Base-by-base conservation (phyloP, 192 early-diverging fungal species). In the Coemansia aciculifera region DNA sequence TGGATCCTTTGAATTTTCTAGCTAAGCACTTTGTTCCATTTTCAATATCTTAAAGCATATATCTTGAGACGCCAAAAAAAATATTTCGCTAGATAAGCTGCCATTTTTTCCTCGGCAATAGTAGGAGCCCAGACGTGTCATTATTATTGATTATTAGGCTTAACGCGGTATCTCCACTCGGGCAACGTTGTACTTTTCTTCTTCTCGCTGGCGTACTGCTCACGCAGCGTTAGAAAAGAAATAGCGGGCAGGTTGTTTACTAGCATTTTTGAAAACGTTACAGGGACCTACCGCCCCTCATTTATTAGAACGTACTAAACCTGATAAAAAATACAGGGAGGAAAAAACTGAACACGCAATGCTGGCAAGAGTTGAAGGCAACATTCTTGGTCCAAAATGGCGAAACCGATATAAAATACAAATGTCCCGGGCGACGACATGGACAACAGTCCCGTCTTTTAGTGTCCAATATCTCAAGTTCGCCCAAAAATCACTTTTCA, bases 1-100 rank as follows among this genome's bases (percentile, higher is more conserved):
- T 10, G 73, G 73, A 19, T 63, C 63, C 8, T 75, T 64, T 46
- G 42, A 69, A 9, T 75, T 75, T 69, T 46, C 57, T 24, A 46
- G 10, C 15, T 66, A 34, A 59, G 24, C 10, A n/a, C 21, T 21
- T 0, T 21, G 21, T 21, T 21, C 21, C 21, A 21, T 21, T 21
- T 21, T 13, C 21, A 19, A 3, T 32, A 3, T 32, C 42, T 29
- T 19, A 21, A 49, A 24, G 12, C 23, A 23, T 9, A 56, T 43
- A 42, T 31, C 27, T 32, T 9, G 19, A 13, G 34, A n/a, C 44
- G 27, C 21, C 10, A 19, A 62, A 19, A 38, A 42, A 29, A 21
- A 21, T 0, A 13, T 3, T 6, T 3, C 59, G 34, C 36, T 43
- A 12, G 0, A 4, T 27, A 24, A 23, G 27, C 7, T 3, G n/a